These are phyloP conservation scores for Beauveria brongniartii DNA, from an alignment of 2,329 filamentous ascomycete species.

Conservation along the genomic window DNA sequence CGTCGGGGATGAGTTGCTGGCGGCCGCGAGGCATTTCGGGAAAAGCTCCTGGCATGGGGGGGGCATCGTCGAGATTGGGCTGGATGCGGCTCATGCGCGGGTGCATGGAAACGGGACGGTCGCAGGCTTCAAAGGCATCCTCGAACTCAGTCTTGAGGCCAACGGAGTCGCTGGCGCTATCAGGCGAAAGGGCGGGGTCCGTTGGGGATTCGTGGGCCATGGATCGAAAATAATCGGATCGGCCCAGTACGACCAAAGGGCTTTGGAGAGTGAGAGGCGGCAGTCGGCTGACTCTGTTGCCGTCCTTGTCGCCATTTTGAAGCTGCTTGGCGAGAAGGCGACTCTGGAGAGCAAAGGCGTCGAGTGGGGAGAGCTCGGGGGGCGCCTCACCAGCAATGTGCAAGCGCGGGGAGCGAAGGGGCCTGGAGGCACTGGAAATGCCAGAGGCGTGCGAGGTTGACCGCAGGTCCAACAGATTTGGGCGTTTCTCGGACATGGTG, in stretches of 20 bases:
- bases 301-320: constrained; percentile 66
- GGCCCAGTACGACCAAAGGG: constrained; percentile 64
- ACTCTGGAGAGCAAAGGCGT: constrained; percentile 90
- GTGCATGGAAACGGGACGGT: constrained; percentile 66
- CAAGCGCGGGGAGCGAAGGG: constrained; percentile 64
- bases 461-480: constrained; percentile 51
- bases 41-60: constrained; percentile 34
- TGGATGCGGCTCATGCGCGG: constrained; percentile 62
- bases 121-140: constrained; percentile 37
- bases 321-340: constrained; percentile 80
- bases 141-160: constrained; percentile 49
- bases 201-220: constrained; percentile 46
- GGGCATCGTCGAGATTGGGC: constrained; percentile 39
- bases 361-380: constrained; percentile 84
- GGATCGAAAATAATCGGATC: constrained; percentile 75
- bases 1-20: constrained; percentile 30
- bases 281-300: constrained; percentile 74
- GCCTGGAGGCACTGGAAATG: constrained; percentile 17
- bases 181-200: constrained; percentile 16
- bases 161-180: constrained; percentile 27
- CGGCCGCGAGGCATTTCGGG: constrained; percentile 34
- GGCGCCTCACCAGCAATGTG: constrained; percentile 75
- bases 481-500: constrained; percentile 30
- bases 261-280: constrained; percentile 77
- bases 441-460: constrained; percentile 22